Evolutionary conservation across 768 basidiomycete species (phyloP), one percentile per base, ranked within the genome.

Genomic region (Cystofilobasidium bisporidii): DNA sequence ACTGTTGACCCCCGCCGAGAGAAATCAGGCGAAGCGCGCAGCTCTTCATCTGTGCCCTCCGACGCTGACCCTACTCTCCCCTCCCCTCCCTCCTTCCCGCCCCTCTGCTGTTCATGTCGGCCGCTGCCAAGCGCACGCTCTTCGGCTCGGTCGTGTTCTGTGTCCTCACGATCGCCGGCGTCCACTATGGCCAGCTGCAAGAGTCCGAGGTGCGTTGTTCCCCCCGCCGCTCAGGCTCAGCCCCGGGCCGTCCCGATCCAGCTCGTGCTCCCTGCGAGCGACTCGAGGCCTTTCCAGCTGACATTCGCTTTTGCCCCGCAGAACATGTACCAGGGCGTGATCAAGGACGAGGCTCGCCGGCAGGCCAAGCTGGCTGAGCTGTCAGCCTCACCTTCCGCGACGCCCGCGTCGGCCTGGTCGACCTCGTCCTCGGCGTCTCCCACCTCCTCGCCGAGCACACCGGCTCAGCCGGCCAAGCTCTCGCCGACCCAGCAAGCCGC

Each of bases 241-340:
- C 60, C 20, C 28, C 18, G 20, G 18, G 14, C 33, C 24, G 8
- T 61, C 36, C 22, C 32, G 11, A 3, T 5, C 33, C 24, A 20
- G 26, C 33, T 40, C 38, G 5, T 15, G 3, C 30, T 3, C 11
- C 32, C n/a, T 36, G 32, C n/a, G 14, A 22, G 11, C 24, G 32
- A 10, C 22, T 41, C 14, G 40, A n/a, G 32, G 3, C 11, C 18
- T 17, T 43, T 36, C 24, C n/a, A n/a, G n/a, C 41, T 32, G 10
- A 14, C 24, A 2, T 1, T 61, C 11, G 3, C 59, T 22, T 14
- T 43, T 15, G 14, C 10, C 40, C 9, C 11, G 18, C 38, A 61
- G 60, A 61, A 61, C 41, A 61, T 61, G 60, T 61, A 61, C 30
- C 60, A 47, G 24, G 60, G 60, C 22, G 60, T 61, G 20, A 41